A percentile compares a stretch with the other conserved stretches of the same genome.
These are phyloP conservation scores for Dioscorea dumetorum DNA, from an alignment of 106 monocot species.

Conservation along the genomic window DNA sequence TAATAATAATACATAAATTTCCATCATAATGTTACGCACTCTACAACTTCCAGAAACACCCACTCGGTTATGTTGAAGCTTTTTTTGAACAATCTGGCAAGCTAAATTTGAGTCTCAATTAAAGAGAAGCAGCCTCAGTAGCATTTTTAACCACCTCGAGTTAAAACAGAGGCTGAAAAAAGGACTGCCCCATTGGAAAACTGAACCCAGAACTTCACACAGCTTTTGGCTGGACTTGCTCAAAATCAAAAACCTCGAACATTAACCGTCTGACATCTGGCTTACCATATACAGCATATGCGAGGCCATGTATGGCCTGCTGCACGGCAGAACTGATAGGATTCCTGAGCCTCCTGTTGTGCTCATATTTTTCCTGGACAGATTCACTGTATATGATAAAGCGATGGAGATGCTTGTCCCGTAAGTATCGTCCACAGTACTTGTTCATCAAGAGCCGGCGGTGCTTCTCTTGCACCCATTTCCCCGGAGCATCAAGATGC, in stretches of 20 bases:
- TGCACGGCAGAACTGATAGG: conserved; percentile 78
- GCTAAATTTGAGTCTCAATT: too few relatives aligned
- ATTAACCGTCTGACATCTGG: conserved; percentile 89
- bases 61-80: too few relatives aligned
- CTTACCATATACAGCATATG: conserved; percentile 88
- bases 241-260: conserved; percentile 98
- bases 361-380: conserved; percentile 82
- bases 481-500: conserved; percentile 96
- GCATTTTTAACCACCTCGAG: too few relatives aligned
- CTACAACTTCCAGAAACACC: too few relatives aligned
- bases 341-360: conserved; percentile 77
- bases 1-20: too few relatives aligned
- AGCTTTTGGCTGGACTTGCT: conserved; percentile 80
- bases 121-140: too few relatives aligned
- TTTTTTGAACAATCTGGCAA: too few relatives aligned
- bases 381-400: conserved; percentile 72
- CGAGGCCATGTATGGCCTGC: conserved; percentile 85
- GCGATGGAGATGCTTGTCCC: conserved; percentile 82
- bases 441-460: conserved; percentile 85
- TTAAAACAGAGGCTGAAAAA: too few relatives aligned
- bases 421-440: conserved; percentile 78
- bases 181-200: too few relatives aligned
- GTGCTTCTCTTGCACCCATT: conserved; percentile 85
- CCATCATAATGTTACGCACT: too few relatives aligned
- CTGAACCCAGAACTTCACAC: conserved; percentile 16